A percentile compares a stretch with the other conserved stretches of the same genome.
These are phyloP conservation scores for Aspergillus nomiae DNA, from an alignment of 2,329 filamentous ascomycete species.

Conservation along the genomic window DNA sequence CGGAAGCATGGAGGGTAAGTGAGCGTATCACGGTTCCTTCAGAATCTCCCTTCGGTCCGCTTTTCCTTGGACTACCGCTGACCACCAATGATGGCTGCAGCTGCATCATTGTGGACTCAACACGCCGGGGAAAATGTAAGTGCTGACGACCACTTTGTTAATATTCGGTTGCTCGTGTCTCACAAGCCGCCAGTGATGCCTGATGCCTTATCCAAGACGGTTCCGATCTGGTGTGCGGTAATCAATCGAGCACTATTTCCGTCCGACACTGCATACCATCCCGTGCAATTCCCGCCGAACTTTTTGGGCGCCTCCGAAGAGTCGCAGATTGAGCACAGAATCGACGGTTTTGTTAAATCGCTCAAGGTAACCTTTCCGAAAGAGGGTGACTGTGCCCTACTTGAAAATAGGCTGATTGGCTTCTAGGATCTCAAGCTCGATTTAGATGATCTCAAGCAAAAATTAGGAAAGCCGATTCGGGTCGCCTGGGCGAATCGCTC, in stretches of 20 bases:
- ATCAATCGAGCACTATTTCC: conserved; percentile 80
- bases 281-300: conserved; percentile 70
- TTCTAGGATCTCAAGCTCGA: conserved; percentile 63
- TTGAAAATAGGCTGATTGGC: conserved; percentile 8
- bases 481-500: conserved; percentile 80
- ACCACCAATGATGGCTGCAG: conserved; percentile 25
- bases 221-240: conserved; percentile 91
- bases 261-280: conserved; percentile 47
- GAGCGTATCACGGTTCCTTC: conserved; percentile 24
- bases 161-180: conserved; percentile 11
- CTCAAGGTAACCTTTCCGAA: conserved; percentile 42
- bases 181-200: conserved; percentile 67
- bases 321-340: conserved; percentile 69
- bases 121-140: conserved; percentile 80
- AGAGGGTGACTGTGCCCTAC: background rate
- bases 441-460: conserved; percentile 54
- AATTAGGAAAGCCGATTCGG: conserved; percentile 70
- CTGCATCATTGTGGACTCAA: conserved; percentile 86
- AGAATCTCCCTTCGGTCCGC: background rate
- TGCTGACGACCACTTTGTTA: conserved; percentile 14
- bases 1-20: conserved; percentile 66
- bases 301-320: conserved; percentile 75
- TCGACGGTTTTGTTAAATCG: conserved; percentile 59
- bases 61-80: conserved; percentile 13
- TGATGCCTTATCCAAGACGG: conserved; percentile 88